phyloP scores from a whole-genome alignment of 352 stramenopile species.

The Phytopythium kandeliae region DNA sequence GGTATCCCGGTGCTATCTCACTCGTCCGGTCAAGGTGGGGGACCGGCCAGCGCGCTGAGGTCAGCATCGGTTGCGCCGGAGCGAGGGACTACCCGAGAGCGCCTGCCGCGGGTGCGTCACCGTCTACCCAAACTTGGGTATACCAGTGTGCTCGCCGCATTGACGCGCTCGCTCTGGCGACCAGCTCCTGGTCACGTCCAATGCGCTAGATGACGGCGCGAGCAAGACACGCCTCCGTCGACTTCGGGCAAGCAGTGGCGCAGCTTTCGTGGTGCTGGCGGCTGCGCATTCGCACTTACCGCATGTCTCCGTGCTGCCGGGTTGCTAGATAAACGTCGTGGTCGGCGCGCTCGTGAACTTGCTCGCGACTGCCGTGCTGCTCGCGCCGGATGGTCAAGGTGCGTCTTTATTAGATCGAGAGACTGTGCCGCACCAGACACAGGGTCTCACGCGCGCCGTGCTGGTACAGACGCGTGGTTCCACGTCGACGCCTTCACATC shows the following conservation, averaged over 20 bases:
- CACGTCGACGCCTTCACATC: constrained; percentile 33
- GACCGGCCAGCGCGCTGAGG: neutral
- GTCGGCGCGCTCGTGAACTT: constrained; percentile 13
- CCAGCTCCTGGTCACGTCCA: constrained; percentile 43
- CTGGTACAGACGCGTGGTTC: constrained; percentile 41
- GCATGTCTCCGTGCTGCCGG: neutral
- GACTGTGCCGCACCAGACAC: neutral
- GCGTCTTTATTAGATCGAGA: neutral
- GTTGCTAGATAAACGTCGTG: constrained; percentile 11
- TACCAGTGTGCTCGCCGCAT: too few relatives aligned
- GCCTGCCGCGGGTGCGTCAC: neutral
- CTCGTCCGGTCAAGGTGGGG: neutral
- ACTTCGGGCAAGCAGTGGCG: constrained; percentile 7
- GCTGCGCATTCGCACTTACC: neutral
- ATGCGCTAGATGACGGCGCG: constrained; percentile 18
- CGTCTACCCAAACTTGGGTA: neutral
- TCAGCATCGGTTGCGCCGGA: neutral
- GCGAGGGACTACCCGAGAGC: neutral
- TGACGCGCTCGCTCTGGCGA: neutral
- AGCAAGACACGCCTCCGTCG: constrained; percentile 27
- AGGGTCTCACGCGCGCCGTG: neutral
- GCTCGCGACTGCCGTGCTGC: constrained; percentile 19
- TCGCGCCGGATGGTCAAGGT: constrained; percentile 25
- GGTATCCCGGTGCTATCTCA: constrained; percentile 19
- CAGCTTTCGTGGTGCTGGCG: neutral